Evolutionary conservation across 2,329 filamentous ascomycete species (phyloP).

Genomic region (Talaromyces sp.): DNA sequence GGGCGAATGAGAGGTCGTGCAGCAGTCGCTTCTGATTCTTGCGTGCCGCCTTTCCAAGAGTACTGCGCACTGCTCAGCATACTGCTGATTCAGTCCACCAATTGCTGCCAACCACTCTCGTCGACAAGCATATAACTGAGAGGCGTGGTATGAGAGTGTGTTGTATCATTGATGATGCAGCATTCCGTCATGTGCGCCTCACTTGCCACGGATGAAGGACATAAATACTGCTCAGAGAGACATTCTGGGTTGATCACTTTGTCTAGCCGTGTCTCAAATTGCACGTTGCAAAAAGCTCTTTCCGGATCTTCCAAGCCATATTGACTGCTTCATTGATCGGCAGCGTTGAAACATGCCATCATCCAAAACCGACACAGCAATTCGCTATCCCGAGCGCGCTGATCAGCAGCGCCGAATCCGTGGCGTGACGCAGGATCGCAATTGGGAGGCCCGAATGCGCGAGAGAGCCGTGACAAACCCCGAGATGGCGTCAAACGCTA

Average conservation of each 20-base stretch:
- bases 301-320: neutral
- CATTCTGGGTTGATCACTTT: neutral
- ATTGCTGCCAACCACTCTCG: neutral
- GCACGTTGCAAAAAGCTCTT: neutral
- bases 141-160: slow-evolving; percentile 1
- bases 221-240: slow-evolving; percentile 10
- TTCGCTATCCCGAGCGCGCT: slow-evolving; percentile 24
- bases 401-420: slow-evolving; percentile 25
- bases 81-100: neutral
- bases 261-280: neutral
- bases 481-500: slow-evolving; percentile 16
- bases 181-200: slow-evolving; percentile 17
- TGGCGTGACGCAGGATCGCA: slow-evolving; percentile 26
- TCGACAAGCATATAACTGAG: neutral
- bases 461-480: slow-evolving; percentile 16
- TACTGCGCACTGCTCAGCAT: neutral
- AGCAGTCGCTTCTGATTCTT: neutral
- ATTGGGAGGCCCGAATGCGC: slow-evolving; percentile 20
- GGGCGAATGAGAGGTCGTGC: no score
- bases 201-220: slow-evolving; percentile 11
- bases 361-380: slow-evolving; percentile 28
- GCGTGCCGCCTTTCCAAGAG: neutral
- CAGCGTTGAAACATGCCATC: slow-evolving; percentile 21
- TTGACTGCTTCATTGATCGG: neutral
- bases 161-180: slow-evolving; percentile 14